Conservation (phyloP, 2,329 filamentous ascomycete genomes). For the Knufia fluminis region DNA sequence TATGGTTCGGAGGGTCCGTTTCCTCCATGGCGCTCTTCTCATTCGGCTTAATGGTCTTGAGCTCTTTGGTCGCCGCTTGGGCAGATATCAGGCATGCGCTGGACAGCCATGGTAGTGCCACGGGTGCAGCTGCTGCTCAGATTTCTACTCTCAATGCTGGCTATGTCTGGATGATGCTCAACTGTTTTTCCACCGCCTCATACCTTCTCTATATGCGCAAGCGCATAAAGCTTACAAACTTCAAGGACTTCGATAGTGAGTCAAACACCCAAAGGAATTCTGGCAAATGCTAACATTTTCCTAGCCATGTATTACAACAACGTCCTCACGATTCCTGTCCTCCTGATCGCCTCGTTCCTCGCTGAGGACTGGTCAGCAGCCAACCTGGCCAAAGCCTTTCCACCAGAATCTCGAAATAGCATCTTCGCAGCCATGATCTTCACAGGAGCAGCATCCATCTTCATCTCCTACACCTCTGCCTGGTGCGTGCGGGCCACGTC, state of each 20-base stretch:
- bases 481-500: conserved; percentile 98
- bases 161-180: conserved; percentile 96
- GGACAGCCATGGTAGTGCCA: conserved; percentile 46
- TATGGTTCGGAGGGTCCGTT: conserved; percentile 95
- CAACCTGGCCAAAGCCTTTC: conserved; percentile 85
- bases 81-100: conserved; percentile 87
- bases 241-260: conserved; percentile 99
- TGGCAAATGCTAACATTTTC: conserved; percentile 26
- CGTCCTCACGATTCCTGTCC: conserved; percentile 85
- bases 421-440: conserved; percentile 85
- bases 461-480: conserved; percentile 98
- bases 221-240: conserved; percentile 98
- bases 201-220: conserved; percentile 93
- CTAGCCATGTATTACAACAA: conserved; percentile 99
- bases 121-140: conserved; percentile 53
- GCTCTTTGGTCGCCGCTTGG: conserved; percentile 91
- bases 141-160: conserved; percentile 87
- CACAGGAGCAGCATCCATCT: conserved; percentile 84
- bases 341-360: conserved; percentile 70
- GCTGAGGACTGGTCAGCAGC: conserved; percentile 84
- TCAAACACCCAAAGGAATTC: conserved; percentile 23
- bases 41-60: conserved; percentile 93
- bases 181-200: conserved; percentile 86
- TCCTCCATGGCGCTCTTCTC: conserved; percentile 80
- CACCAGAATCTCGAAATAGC: conserved; percentile 64